Conservation (phyloP, 1,139 yeast species). For the Blastobotrys apis region DNA sequence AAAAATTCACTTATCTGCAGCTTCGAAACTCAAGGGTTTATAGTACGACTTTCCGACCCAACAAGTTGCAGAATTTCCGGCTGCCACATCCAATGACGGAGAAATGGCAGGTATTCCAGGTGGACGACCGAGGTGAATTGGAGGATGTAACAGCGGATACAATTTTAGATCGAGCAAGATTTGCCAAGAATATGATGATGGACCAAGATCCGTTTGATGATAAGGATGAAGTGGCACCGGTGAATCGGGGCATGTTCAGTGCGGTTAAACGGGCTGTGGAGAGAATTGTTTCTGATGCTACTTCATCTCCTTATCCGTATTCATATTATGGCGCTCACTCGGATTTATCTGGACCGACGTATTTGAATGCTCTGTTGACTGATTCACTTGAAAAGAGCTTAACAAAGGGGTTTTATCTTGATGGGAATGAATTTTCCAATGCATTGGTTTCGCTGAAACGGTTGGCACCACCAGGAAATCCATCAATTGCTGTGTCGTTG, state of each 20-base stretch:
- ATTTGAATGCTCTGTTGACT: conserved; percentile 20
- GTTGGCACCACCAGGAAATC: conserved; percentile 20
- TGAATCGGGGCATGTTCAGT: conserved; percentile 11
- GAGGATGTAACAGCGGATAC: conserved; percentile 26
- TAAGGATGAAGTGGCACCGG: conserved; percentile 11
- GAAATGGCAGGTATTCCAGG: conserved; percentile 36
- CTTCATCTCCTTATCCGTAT: conserved; percentile 10
- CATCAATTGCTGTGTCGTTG: conserved; percentile 21
- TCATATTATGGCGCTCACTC: conserved; percentile 7
- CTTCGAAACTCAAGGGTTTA: conserved; percentile 16
- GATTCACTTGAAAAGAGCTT: conserved; percentile 24
- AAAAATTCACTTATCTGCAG: conserved; percentile 29
- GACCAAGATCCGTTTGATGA: conserved; percentile 7
- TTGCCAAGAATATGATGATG: neutral
- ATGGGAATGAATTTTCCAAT: conserved; percentile 27
- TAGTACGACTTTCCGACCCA: conserved; percentile 23
- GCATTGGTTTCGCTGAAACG: conserved; percentile 25
- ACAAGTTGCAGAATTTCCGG: conserved; percentile 23
- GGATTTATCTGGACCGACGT: conserved; percentile 9
- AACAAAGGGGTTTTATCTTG: conserved; percentile 24
- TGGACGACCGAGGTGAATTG: conserved; percentile 31
- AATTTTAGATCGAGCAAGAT: conserved; percentile 19
- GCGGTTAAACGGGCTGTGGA: conserved; percentile 16
- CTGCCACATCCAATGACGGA: conserved; percentile 31
- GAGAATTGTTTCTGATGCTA: conserved; percentile 11